Percentiles rank a stretch among this genome's conserved stretches.
These are phyloP conservation scores for Priceomyces carsonii DNA, from an alignment of 805 yeast species.

Conservation along the genomic window DNA sequence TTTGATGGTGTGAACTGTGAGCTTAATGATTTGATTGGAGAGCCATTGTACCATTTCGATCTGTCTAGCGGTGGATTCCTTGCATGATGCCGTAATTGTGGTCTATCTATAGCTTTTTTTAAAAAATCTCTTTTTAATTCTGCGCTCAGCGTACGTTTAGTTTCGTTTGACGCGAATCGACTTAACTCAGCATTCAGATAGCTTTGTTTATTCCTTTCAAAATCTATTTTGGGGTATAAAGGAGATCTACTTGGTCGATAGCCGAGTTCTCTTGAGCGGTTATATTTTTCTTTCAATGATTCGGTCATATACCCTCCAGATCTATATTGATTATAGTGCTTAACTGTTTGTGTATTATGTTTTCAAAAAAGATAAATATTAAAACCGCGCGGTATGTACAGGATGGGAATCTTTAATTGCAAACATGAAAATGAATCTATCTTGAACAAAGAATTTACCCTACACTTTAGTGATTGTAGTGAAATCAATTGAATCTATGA, in stretches of 20 bases:
- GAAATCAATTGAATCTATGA: too few relatives aligned
- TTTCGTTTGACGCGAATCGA: background rate
- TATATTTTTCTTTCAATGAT: constrained; percentile 11
- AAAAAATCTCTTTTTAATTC: too few relatives aligned
- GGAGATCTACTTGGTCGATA: constrained; percentile 3
- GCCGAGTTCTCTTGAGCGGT: constrained; percentile 7
- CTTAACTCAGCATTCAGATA: constrained; percentile 1
- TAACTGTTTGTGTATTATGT: background rate
- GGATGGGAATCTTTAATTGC: too few relatives aligned
- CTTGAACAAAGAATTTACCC: too few relatives aligned
- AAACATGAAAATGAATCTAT: too few relatives aligned
- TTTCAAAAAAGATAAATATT: background rate
- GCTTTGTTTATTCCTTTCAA: constrained; percentile 4
- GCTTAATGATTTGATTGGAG: constrained; percentile 8
- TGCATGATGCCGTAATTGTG: too few relatives aligned
- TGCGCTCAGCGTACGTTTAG: too few relatives aligned
- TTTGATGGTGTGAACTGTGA: constrained; percentile 9
- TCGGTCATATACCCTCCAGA: constrained; percentile 1
- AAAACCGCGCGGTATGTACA: too few relatives aligned
- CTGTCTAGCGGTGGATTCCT: too few relatives aligned
- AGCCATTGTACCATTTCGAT: constrained; percentile 1
- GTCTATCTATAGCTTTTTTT: too few relatives aligned
- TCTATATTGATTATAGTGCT: background rate
- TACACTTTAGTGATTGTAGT: too few relatives aligned
- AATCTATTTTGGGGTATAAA: constrained; percentile 1